Evolutionary conservation across 306 rosid species (phyloP).

Genomic region (Acacia confusa): DNA sequence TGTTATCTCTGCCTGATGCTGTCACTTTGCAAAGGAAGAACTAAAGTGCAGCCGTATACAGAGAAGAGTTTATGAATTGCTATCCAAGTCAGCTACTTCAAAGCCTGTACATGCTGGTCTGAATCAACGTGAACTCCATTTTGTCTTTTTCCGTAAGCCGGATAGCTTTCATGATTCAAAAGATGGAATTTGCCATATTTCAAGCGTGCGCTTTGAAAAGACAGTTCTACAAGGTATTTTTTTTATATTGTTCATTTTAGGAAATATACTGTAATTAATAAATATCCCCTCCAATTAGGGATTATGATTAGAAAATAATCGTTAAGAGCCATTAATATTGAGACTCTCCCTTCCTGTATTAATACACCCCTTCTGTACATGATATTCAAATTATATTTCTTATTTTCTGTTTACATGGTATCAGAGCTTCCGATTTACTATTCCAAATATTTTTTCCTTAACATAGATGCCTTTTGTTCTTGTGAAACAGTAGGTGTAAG

Average conservation of each 20-base stretch:
- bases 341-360: too few relatives aligned
- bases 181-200: constrained; percentile 52
- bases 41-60: constrained; percentile 74
- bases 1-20: constrained; percentile 36
- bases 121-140: constrained; percentile 70
- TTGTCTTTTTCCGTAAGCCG: constrained; percentile 82
- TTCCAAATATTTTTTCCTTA: too few relatives aligned
- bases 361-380: too few relatives aligned
- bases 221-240: constrained; percentile 70
- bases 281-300: too few relatives aligned
- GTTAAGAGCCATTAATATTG: too few relatives aligned
- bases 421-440: too few relatives aligned
- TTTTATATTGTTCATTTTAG: constrained; percentile 6
- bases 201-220: constrained; percentile 74
- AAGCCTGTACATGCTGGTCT: constrained; percentile 44
- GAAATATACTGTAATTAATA: too few relatives aligned
- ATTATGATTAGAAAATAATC: too few relatives aligned
- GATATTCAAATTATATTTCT: too few relatives aligned
- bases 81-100: constrained; percentile 71
- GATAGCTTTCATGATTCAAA: constrained; percentile 60
- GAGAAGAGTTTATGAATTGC: constrained; percentile 80
- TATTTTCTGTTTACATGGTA: too few relatives aligned
- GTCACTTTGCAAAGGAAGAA: constrained; percentile 78
- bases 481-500: too few relatives aligned
- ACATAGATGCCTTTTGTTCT: too few relatives aligned